Evolutionary conservation across 768 basidiomycete genomes (phyloP).

Genomic region (Baorangia bicolor): DNA sequence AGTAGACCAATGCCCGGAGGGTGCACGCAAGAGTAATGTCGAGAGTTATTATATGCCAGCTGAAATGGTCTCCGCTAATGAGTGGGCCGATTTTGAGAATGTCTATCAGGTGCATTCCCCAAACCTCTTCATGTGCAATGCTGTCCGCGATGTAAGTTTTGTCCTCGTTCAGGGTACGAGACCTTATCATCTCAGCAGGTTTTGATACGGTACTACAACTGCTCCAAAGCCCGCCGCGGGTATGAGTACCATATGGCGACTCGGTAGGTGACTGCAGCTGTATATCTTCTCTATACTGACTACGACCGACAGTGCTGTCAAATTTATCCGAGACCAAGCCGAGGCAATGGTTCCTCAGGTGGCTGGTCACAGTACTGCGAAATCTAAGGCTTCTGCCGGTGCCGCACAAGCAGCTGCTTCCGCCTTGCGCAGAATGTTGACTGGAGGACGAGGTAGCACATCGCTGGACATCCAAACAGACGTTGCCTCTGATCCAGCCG

Average conservation of each 20-base stretch:
- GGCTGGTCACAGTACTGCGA: conserved; percentile 20
- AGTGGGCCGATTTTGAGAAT: conserved; percentile 83
- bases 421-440: conserved; percentile 63
- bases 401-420: conserved; percentile 67
- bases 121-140: conserved; percentile 71
- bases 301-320: conserved; percentile 57
- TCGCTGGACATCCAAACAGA: conserved; percentile 38
- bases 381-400: conserved; percentile 34
- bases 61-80: conserved; percentile 62
- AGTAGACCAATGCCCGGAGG: conserved; percentile 39
- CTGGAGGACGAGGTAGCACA: conserved; percentile 49
- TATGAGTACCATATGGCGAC: conserved; percentile 90
- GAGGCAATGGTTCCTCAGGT: conserved; percentile 35
- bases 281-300: conserved; percentile 7
- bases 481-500: conserved; percentile 32
- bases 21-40: conserved; percentile 32
- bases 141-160: conserved; percentile 70
- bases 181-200: conserved; percentile 48
- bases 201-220: conserved; percentile 85
- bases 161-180: background rate
- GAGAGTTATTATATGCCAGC: conserved; percentile 65
- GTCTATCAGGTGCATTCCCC: conserved; percentile 91
- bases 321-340: conserved; percentile 85
- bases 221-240: conserved; percentile 69
- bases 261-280: conserved; percentile 46